Conservation (phyloP, 139 green algal species). For the Astrephomene gubernaculifera region DNA sequence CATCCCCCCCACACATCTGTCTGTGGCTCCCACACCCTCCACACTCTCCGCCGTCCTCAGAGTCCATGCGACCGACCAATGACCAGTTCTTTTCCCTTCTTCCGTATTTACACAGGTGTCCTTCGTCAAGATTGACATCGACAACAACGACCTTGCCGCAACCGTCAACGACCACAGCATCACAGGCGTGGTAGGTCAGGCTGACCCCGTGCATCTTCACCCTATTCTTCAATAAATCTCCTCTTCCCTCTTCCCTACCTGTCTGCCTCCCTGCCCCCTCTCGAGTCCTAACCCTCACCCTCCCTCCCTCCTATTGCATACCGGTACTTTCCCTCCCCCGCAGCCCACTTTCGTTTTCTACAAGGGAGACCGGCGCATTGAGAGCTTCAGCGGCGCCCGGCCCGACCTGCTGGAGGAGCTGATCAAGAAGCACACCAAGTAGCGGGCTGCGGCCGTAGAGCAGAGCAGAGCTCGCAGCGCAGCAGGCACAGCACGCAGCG, state of each 20-base stretch:
- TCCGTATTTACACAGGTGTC: constrained; percentile 52
- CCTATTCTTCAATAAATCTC: too few relatives aligned
- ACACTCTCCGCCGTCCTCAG: too few relatives aligned
- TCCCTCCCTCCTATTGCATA: not conserved
- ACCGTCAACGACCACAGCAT: constrained; percentile 65
- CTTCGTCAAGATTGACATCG: constrained; percentile 85
- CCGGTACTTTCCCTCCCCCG: too few relatives aligned
- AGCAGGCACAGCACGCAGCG: too few relatives aligned
- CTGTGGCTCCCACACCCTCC: too few relatives aligned
- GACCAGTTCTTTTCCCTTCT: too few relatives aligned
- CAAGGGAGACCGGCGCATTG: constrained; percentile 53
- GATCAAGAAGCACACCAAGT: constrained; percentile 53
- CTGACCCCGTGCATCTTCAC: too few relatives aligned
- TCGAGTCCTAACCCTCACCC: not conserved
- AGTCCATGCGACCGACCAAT: too few relatives aligned
- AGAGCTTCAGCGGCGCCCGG: constrained; percentile 71
- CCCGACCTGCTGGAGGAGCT: constrained; percentile 52
- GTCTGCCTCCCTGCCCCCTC: not conserved
- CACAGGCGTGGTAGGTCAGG: constrained; percentile 58
- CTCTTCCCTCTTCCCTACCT: too few relatives aligned
- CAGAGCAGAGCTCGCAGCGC: not conserved
- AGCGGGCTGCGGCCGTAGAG: not conserved
- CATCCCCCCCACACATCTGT: too few relatives aligned
- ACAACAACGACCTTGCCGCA: constrained; percentile 50
- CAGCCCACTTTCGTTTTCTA: constrained; percentile 56